Percentiles rank a stretch among this genome's conserved stretches.
phyloP scores from a whole-genome alignment of 2,329 filamentous ascomycete genomes.

The Endocalyx cinctus region DNA sequence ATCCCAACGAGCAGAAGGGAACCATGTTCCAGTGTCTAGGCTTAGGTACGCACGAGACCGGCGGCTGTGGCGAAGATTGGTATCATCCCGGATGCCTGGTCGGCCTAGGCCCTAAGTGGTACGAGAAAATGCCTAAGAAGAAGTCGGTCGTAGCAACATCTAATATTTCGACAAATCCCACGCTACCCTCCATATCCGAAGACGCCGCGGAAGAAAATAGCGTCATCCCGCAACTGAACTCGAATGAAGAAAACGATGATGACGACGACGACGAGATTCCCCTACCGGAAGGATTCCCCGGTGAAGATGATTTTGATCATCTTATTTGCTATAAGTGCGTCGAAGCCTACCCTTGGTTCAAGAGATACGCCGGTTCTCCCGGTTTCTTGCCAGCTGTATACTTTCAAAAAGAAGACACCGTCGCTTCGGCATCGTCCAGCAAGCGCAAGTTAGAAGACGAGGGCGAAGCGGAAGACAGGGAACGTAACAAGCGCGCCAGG shows the following conservation, averaged over 20 bases:
- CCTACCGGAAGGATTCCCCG: constrained; percentile 79
- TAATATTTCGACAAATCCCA: constrained; percentile 12
- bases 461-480: constrained; percentile 27
- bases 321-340: constrained; percentile 95
- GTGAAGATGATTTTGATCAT: constrained; percentile 82
- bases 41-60: constrained; percentile 71
- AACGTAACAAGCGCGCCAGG: constrained; percentile 48
- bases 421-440: constrained; percentile 32
- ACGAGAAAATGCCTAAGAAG: constrained; percentile 46
- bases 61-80: constrained; percentile 96
- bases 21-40: constrained; percentile 98
- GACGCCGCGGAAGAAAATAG: constrained; percentile 28
- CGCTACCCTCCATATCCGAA: constrained; percentile 47
- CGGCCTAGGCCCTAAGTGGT: constrained; percentile 71
- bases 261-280: constrained; percentile 59
- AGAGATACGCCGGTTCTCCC: constrained; percentile 71
- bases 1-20: constrained; percentile 82
- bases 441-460: constrained; percentile 65
- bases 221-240: constrained; percentile 12
- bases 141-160: constrained; percentile 5
- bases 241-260: constrained; percentile 24
- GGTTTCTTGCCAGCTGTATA: constrained; percentile 78
- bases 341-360: constrained; percentile 85
- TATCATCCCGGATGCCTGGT: constrained; percentile 92
- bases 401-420: constrained; percentile 23